phyloP scores from a whole-genome alignment of 208 protist genomes.

The Acanthamoeba culbertsoni region DNA sequence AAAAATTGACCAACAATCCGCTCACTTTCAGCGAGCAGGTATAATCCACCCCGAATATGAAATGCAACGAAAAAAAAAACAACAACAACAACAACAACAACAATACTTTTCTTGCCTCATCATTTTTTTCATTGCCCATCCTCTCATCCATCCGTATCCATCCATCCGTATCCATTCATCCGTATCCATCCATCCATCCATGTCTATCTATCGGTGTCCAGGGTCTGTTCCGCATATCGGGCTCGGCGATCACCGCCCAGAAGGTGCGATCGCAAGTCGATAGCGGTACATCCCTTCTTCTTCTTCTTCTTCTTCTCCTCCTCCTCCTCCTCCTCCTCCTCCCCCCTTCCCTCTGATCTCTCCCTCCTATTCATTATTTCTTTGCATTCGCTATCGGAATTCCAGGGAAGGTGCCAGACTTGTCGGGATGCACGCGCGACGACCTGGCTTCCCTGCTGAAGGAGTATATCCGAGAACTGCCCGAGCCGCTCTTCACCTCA shows the following conservation, averaged over 20 bases:
- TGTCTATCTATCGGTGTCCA: background rate
- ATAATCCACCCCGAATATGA: background rate
- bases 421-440: background rate
- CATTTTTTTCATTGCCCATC: no score
- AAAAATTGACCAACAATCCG: background rate
- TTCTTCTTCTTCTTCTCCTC: background rate
- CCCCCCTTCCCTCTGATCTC: background rate
- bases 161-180: no score
- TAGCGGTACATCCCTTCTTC: background rate
- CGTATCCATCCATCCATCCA: background rate
- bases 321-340: background rate
- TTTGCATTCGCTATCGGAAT: background rate
- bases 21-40: constrained; percentile 53
- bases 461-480: constrained; percentile 55
- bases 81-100: no score
- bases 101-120: no score
- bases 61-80: background rate
- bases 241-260: constrained; percentile 30
- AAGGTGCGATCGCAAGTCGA: background rate
- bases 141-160: no score
- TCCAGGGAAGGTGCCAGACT: constrained; percentile 36
- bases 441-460: constrained; percentile 33
- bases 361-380: background rate
- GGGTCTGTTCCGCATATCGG: constrained; percentile 51
- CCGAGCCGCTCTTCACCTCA: constrained; percentile 42